These are phyloP conservation scores for Pseudoneurospora amorphoporcata DNA, from an alignment of 495 filamentous ascomycete genomes.

Conservation along the genomic window DNA sequence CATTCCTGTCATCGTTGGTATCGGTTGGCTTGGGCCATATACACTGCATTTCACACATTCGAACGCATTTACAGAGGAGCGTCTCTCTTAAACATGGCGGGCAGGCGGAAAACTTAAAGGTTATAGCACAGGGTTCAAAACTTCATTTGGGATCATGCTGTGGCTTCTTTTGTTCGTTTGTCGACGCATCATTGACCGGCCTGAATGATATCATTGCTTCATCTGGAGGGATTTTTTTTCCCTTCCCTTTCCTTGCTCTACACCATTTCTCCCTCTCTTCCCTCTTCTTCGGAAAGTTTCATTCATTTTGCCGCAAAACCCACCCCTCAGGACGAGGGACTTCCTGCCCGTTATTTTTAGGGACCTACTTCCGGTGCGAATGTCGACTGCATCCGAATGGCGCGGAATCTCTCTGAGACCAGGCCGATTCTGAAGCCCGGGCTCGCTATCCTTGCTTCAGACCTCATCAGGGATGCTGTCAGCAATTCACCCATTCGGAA, in stretches of 20 bases:
- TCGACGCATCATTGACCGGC: conserved; percentile 5
- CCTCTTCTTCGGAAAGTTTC: not conserved
- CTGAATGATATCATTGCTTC: conserved; percentile 10
- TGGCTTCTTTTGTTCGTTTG: conserved; percentile 1
- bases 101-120: conserved; percentile 2
- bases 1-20: not conserved
- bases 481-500: not conserved
- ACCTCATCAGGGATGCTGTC: not conserved
- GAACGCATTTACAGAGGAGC: conserved; percentile 15
- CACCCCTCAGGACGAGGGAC: not conserved
- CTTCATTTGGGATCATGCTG: not conserved
- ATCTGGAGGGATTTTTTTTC: not conserved
- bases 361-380: not conserved
- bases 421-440: not conserved
- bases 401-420: not conserved
- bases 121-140: not conserved
- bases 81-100: conserved; percentile 2
- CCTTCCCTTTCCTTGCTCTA: not conserved
- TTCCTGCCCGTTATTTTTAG: not conserved
- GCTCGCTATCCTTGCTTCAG: not conserved
- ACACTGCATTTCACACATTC: conserved; percentile 9
- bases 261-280: not conserved
- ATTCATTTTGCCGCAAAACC: not conserved
- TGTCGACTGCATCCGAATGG: not conserved
- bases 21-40: not conserved